A percentile compares a stretch with the other conserved stretches of the same genome.
Evolutionary conservation across 2,329 filamentous ascomycete species (phyloP).

Genomic region (Biscogniauxia mediterranea): DNA sequence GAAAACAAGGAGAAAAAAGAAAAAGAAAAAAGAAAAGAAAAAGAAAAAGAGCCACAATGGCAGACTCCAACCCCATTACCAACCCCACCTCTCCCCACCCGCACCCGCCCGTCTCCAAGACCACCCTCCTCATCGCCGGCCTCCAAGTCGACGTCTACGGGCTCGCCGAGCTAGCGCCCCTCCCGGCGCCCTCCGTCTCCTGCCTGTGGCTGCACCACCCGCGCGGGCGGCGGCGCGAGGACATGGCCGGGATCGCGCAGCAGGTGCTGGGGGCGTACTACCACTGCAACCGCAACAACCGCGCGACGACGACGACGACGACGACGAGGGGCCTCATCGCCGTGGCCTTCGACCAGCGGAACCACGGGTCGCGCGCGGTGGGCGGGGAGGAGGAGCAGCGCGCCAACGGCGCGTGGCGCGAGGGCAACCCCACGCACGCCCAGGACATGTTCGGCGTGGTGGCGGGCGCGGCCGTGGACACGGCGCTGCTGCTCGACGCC

Average conservation of each 20-base stretch:
- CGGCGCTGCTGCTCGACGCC: slow-evolving; percentile 71
- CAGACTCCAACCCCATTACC: slow-evolving; percentile 1
- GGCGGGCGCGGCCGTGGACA: slow-evolving; percentile 71
- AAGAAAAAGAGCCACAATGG: background rate
- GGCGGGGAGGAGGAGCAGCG: slow-evolving; percentile 47
- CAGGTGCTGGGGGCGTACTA: slow-evolving; percentile 70
- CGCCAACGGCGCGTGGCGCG: slow-evolving; percentile 76
- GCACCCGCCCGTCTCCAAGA: slow-evolving; percentile 54
- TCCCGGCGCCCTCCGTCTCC: slow-evolving; percentile 55
- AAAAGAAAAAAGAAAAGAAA: too few species aligned
- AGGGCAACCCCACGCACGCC: slow-evolving; percentile 78
- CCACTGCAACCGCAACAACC: slow-evolving; percentile 14
- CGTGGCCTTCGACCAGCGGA: slow-evolving; percentile 86
- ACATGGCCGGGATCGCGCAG: slow-evolving; percentile 75
- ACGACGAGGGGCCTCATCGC: slow-evolving; percentile 65
- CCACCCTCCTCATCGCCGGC: slow-evolving; percentile 71
- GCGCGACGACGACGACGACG: slow-evolving; percentile 22
- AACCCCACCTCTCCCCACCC: slow-evolving; percentile 20
- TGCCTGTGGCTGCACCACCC: slow-evolving; percentile 93
- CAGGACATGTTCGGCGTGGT: slow-evolving; percentile 88
- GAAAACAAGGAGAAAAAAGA: too few species aligned
- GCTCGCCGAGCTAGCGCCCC: slow-evolving; percentile 64
- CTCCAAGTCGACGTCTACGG: slow-evolving; percentile 80
- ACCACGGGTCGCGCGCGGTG: slow-evolving; percentile 77
- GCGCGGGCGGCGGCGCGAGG: slow-evolving; percentile 65